Conservation (phyloP, 75 land plant species). For the Picea sitchensis region DNA sequence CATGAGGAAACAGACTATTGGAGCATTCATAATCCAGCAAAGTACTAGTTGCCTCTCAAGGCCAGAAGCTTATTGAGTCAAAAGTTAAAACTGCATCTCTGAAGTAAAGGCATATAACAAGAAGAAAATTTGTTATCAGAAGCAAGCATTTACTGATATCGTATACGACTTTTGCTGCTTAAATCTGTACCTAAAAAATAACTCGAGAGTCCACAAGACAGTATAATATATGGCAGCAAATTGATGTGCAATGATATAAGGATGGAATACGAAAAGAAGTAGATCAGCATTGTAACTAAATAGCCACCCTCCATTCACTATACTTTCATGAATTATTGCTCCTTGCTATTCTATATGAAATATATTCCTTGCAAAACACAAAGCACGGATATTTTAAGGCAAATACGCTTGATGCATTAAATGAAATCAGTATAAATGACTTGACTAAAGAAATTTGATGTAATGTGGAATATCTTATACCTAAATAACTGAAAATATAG, state of each 20-base stretch:
- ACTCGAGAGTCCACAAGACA: no score
- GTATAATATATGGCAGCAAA: no score
- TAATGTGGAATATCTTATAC: not conserved
- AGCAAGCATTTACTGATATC: no score
- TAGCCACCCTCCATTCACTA: not conserved
- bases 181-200: no score
- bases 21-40: no score
- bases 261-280: not conserved
- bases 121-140: not conserved
- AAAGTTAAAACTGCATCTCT: not conserved
- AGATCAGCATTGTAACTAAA: not conserved
- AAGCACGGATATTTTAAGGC: no score
- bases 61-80: not conserved
- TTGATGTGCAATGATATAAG: not conserved
- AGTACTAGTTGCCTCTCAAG: not conserved
- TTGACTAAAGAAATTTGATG: not conserved
- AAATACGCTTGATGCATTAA: no score
- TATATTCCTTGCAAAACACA: not conserved
- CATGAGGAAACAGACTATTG: no score
- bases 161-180: no score
- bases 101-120: not conserved
- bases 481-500: not conserved
- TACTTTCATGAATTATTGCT: not conserved
- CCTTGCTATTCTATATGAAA: not conserved
- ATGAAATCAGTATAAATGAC: not conserved